phyloP scores from a whole-genome alignment of 2,329 filamentous ascomycete genomes.

The Zasmidium angulare region DNA sequence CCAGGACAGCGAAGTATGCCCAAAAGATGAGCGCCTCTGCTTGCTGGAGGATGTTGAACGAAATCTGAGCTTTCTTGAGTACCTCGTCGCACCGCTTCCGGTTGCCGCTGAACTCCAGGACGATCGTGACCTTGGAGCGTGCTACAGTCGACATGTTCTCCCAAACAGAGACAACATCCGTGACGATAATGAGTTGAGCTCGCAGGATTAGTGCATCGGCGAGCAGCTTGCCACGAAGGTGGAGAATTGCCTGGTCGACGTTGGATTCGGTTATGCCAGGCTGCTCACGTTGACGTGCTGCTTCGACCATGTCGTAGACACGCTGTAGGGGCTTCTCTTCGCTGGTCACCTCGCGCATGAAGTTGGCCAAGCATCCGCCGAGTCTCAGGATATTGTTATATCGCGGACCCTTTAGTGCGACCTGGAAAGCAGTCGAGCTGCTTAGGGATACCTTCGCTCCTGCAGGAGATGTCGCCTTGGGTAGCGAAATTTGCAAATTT shows the following conservation, averaged over 20 bases:
- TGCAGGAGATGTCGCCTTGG: neutral
- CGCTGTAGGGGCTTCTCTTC: slow-evolving; percentile 54
- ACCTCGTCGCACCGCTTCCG: slow-evolving; percentile 44
- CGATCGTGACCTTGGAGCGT: slow-evolving; percentile 9
- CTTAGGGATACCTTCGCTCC: neutral
- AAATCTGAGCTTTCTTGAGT: slow-evolving; percentile 38
- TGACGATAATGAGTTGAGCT: slow-evolving; percentile 51
- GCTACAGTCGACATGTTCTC: slow-evolving; percentile 6
- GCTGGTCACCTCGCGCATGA: slow-evolving; percentile 35
- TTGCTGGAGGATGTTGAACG: slow-evolving; percentile 44
- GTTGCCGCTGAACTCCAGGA: slow-evolving; percentile 36
- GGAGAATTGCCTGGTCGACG: slow-evolving; percentile 28
- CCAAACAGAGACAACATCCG: slow-evolving; percentile 41
- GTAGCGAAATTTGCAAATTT: slow-evolving; percentile 7
- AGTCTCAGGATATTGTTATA: slow-evolving; percentile 17
- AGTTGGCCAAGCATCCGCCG: slow-evolving; percentile 24
- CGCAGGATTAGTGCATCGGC: slow-evolving; percentile 48
- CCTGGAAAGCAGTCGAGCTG: neutral
- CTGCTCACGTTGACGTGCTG: slow-evolving; percentile 34
- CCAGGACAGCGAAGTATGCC: slow-evolving; percentile 50
- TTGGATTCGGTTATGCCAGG: slow-evolving; percentile 4
- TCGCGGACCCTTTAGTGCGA: neutral
- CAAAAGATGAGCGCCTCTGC: slow-evolving; percentile 54
- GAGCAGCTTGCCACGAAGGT: slow-evolving; percentile 39
- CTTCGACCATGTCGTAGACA: slow-evolving; percentile 48